Base-by-base conservation (phyloP, 805 yeast species). In the Kurtzmaniella fragi region DNA sequence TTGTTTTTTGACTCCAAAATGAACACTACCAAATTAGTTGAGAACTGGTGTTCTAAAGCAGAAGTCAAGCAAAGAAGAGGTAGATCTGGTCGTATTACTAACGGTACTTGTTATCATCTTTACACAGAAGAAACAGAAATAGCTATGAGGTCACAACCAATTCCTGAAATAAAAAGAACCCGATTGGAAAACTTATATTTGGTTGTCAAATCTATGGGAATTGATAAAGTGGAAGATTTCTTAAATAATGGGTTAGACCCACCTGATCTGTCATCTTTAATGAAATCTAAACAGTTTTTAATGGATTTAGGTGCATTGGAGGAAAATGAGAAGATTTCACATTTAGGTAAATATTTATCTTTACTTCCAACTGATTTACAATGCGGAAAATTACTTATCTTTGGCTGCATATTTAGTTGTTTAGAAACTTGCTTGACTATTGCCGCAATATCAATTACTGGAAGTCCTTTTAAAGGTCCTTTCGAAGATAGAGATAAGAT, bases 81-180 rank as follows among this genome's bases (percentile, higher is more conserved):
- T 57, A 84, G 99, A 68, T 91, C 97, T n/a, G 99, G 99, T 46
- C 90, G 99, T 75, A 88, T 91, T 10, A 76, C 81, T 28, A 70
- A 70, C 17, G 99, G 99, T 41, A 65, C 69, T 11, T 89, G 97
- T 45, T 91, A 79, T 60, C 89, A 85, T 54, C 54, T 91, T 34
- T 91, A 77, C 59, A 82, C 96, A 1, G 63, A 66, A 38, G 75
- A 75, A 2, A 74, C 86, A 0, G 66, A 68, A 4, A 57, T 58
- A 1, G 56, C 59, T 16, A 84, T 89, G 91, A 62, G 73, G 12
- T 67, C 73, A 1, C 82, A 82, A 47, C 95, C 96, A 1, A 70
- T 84, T 13, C 97, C 99, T 0, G 99, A 91, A 55, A 91, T 91
- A 38, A 78, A 79, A 46, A 70, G 98, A 42, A 80, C 93, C 0